A percentile compares a stretch with the other conserved stretches of the same genome.
Conservation (phyloP, 257 asterid genomes). For the Nyctanthes arbortristis region DNA sequence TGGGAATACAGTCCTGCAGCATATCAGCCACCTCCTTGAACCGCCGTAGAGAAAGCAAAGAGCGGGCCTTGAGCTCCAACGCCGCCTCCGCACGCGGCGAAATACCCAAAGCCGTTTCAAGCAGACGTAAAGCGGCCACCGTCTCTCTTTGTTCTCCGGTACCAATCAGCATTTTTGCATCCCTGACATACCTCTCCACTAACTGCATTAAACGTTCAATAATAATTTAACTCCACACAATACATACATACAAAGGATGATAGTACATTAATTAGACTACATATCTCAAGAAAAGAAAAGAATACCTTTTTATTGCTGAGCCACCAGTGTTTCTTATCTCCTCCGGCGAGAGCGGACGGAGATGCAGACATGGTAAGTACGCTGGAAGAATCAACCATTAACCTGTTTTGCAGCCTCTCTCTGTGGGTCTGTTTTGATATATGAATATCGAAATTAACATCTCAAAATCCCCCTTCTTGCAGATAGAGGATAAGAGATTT, state of each 20-base stretch:
- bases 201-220: slow-evolving; percentile 44
- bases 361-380: slow-evolving; percentile 61
- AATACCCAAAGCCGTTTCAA: slow-evolving; percentile 70
- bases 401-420: slow-evolving; percentile 10
- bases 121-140: slow-evolving; percentile 60
- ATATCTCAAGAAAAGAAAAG: background rate
- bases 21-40: slow-evolving; percentile 86
- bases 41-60: slow-evolving; percentile 75
- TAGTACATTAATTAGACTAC: background rate
- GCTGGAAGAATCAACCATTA: slow-evolving; percentile 40
- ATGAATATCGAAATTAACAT: slow-evolving; percentile 1
- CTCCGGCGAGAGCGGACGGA: slow-evolving; percentile 48
- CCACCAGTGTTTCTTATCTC: slow-evolving; percentile 95
- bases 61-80: slow-evolving; percentile 75
- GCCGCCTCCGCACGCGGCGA: slow-evolving; percentile 86
- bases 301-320: slow-evolving; percentile 77
- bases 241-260: background rate
- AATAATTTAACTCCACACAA: slow-evolving; percentile 3
- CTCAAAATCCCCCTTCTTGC: slow-evolving; percentile 19
- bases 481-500: slow-evolving; percentile 12
- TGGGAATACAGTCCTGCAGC: slow-evolving; percentile 90
- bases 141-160: slow-evolving; percentile 63
- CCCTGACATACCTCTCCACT: slow-evolving; percentile 80
- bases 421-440: background rate
- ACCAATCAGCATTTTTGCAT: slow-evolving; percentile 69